Conservation (phyloP, 2,329 filamentous ascomycete genomes). For the Fusarium temperatum region DNA sequence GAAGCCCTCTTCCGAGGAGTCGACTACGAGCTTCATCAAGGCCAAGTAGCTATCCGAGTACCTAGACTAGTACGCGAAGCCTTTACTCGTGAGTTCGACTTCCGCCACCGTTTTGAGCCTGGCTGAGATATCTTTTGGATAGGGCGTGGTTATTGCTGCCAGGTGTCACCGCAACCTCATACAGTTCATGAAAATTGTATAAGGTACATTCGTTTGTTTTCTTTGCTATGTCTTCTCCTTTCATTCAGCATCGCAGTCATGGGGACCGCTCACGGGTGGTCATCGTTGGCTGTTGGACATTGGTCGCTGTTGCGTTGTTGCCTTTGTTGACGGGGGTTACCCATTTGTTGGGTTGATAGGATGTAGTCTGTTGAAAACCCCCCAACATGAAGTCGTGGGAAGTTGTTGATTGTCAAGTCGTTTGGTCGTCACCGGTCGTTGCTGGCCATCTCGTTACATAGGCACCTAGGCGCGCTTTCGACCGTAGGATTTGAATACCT, state of each 20-base stretch:
- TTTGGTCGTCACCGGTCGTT: not conserved
- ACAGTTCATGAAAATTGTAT: no score
- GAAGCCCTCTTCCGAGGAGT: not conserved
- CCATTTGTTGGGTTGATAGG: not conserved
- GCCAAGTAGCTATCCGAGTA: rapidly evolving
- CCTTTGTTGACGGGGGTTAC: not conserved
- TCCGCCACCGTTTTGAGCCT: not conserved
- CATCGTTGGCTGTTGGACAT: not conserved
- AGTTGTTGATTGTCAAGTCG: not conserved
- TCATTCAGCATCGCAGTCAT: no score
- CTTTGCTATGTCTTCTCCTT: no score
- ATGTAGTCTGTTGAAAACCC: not conserved
- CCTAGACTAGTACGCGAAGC: rapidly evolving
- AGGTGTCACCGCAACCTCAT: not conserved
- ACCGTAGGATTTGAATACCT: no score
- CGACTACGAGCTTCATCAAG: rapidly evolving
- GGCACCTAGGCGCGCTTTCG: no score
- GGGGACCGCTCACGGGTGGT: no score
- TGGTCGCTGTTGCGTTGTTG: not conserved
- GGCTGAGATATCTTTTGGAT: not conserved
- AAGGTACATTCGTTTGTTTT: no score
- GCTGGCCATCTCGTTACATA: no score
- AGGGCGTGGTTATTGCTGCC: not conserved
- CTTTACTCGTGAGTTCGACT: not conserved
- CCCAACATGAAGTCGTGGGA: not conserved